These are phyloP conservation scores for Abrus pulchellus DNA, from an alignment of 306 rosid genomes.

Conservation along the genomic window DNA sequence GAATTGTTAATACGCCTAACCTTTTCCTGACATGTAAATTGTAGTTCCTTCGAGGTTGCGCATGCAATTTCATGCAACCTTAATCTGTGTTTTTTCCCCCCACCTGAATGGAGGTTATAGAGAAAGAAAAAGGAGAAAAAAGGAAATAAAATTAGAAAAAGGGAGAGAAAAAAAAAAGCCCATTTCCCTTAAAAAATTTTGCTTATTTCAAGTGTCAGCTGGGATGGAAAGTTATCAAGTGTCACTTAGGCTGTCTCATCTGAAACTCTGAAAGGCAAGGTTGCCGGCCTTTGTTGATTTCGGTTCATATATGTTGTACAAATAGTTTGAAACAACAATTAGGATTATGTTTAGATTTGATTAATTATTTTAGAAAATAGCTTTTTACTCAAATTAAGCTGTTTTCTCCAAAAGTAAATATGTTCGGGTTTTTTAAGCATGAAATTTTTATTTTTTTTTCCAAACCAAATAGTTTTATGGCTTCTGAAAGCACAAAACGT, in stretches of 20 bases:
- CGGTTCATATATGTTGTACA: constrained; percentile 40
- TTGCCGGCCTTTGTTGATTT: constrained; percentile 33
- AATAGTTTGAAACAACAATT: constrained; percentile 12
- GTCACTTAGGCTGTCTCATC: constrained; percentile 28
- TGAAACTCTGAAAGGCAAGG: constrained; percentile 38
- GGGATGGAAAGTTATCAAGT: constrained; percentile 31
- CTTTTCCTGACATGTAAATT: constrained; percentile 63
- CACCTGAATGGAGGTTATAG: constrained; percentile 50
- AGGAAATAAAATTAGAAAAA: constrained; percentile 36
- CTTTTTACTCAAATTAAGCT: constrained; percentile 13
- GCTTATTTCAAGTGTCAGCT: constrained; percentile 31
- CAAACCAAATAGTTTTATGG: not conserved
- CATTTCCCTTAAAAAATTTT: constrained; percentile 45
- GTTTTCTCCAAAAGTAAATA: constrained; percentile 6
- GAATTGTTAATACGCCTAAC: constrained; percentile 51
- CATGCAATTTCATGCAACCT: constrained; percentile 62
- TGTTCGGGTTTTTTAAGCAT: not conserved
- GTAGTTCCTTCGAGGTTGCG: constrained; percentile 59
- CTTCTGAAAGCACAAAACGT: not conserved
- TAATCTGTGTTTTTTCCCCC: constrained; percentile 48
- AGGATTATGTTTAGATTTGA: constrained; percentile 31
- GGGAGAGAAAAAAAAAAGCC: constrained; percentile 19
- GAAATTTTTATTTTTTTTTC: not conserved
- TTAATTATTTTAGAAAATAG: constrained; percentile 36
- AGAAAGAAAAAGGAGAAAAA: constrained; percentile 42